Evolutionary conservation across 345 rosid species (phyloP).

Genomic region (Salix arbutifolia): DNA sequence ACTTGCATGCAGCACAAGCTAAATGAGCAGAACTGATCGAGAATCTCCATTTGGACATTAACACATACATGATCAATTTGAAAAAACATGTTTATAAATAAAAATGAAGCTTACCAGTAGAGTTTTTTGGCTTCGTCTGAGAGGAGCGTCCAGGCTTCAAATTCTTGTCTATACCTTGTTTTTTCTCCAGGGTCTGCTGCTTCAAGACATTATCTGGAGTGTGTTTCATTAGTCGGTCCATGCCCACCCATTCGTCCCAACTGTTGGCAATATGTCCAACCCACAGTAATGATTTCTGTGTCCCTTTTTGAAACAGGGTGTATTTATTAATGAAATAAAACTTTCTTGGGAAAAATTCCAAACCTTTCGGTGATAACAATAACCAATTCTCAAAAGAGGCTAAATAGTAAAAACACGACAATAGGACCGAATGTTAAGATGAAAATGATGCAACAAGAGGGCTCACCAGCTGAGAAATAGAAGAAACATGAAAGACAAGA

Average conservation of each 20-base stretch:
- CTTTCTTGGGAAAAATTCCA: constrained; percentile 5
- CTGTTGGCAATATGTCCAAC: constrained; percentile 45
- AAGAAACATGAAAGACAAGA: neutral
- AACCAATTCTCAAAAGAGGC: neutral
- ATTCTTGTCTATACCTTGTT: constrained; percentile 22
- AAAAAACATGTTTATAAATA: neutral
- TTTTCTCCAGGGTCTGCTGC: constrained; percentile 31
- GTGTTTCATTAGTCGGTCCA: constrained; percentile 26
- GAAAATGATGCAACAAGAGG: neutral
- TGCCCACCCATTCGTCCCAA: constrained; percentile 38
- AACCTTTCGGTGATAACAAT: constrained; percentile 5
- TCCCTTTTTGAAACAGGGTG: constrained; percentile 29
- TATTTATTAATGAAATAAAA: constrained; percentile 34
- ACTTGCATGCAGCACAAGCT: neutral
- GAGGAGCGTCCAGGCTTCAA: constrained; percentile 26
- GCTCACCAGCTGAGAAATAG: neutral
- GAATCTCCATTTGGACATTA: too few species aligned
- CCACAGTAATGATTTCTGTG: constrained; percentile 31
- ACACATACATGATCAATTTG: neutral
- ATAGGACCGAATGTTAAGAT: neutral
- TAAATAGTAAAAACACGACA: neutral
- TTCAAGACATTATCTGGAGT: constrained; percentile 28
- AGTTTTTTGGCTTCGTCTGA: constrained; percentile 28
- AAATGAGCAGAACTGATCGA: too few species aligned
- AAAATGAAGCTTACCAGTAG: constrained; percentile 19